Base-by-base conservation (phyloP, 192 early-diverging fungal genomes). In the Dissophora ornata region DNA sequence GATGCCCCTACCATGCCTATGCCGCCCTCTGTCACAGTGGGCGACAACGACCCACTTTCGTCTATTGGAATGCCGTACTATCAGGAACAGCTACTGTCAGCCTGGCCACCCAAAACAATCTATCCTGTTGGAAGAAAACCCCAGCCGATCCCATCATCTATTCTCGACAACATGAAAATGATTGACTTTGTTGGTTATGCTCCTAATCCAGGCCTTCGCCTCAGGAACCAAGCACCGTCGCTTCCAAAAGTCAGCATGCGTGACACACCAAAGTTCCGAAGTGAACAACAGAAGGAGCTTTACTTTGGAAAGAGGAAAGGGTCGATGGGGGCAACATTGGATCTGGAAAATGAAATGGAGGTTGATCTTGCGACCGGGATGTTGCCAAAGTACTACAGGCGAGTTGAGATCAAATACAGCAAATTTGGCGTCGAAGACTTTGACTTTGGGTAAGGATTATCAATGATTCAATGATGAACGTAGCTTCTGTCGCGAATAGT, bases 401-500 rank as follows among this genome's bases (percentile, higher is more conserved):
- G 82, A 13, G 90, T 96, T 19, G 93, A 96, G 57, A 96, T 96
- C 71, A 89, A 93, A 55, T 95, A 95, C 80, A 93, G 90, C 75
- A 86, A 91, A 59, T 99, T 99, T 73, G 97, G 97, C 15, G 91
- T 99, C 9, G 96, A 99, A 58, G 97, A 99, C 83, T 99, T 98
- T 84, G 97, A 99, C 74, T 99, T 99, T 87, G 96, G 90, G 80
- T 83, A 79, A 79, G 78, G 28, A 1, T 25, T 25, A 46, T 15
- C 22, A 22, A 0, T 46, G 38, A n/a, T n/a, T n/a, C n/a, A n/a
- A n/a, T n/a, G n/a, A n/a, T n/a, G n/a, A n/a, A n/a, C n/a, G n/a
- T n/a, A n/a, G n/a, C n/a, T n/a, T n/a, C n/a, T n/a, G n/a, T n/a
- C n/a, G n/a, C n/a, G n/a, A n/a, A n/a, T n/a, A n/a, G n/a, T n/a